Evolutionary conservation across 1,284 basidiomycete species (phyloP).

Genomic region (Amylostereum areolatum): DNA sequence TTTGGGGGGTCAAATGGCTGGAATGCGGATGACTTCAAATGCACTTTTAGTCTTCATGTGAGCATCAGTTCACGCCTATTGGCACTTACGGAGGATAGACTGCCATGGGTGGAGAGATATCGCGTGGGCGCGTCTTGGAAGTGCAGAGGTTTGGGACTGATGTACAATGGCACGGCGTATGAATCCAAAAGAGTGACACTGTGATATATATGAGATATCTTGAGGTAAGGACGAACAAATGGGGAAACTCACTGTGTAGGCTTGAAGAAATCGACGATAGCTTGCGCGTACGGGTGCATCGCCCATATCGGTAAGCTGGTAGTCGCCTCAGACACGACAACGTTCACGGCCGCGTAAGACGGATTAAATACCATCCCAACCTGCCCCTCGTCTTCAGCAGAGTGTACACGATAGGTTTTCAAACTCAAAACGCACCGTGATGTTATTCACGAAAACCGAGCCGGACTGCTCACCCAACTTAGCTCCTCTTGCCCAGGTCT

Average conservation of each 20-base stretch:
- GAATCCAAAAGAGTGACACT: constrained; percentile 49
- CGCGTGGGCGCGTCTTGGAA: constrained; percentile 45
- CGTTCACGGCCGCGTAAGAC: constrained; percentile 35
- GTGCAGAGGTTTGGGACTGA: constrained; percentile 30
- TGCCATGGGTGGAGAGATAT: constrained; percentile 38
- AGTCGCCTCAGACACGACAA: constrained; percentile 52
- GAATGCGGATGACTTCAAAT: neutral
- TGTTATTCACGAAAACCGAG: constrained; percentile 36
- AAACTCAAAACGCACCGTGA: constrained; percentile 32
- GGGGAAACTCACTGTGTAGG: constrained; percentile 38
- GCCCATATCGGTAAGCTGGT: constrained; percentile 43
- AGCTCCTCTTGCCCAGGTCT: constrained; percentile 46
- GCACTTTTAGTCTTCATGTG: neutral
- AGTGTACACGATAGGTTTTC: neutral
- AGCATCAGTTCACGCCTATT: neutral
- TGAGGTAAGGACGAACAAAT: neutral
- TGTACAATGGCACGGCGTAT: constrained; percentile 49
- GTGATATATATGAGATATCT: constrained; percentile 2
- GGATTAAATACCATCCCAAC: constrained; percentile 47
- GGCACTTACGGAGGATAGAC: constrained; percentile 19
- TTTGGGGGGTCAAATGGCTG: constrained; percentile 50
- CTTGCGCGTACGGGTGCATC: constrained; percentile 43
- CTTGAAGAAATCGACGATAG: constrained; percentile 35
- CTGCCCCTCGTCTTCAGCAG: too few species aligned
- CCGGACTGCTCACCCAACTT: constrained; percentile 47